Evolutionary conservation across 495 filamentous ascomycete genomes (phyloP).

Genomic region (Xylaria longipes): DNA sequence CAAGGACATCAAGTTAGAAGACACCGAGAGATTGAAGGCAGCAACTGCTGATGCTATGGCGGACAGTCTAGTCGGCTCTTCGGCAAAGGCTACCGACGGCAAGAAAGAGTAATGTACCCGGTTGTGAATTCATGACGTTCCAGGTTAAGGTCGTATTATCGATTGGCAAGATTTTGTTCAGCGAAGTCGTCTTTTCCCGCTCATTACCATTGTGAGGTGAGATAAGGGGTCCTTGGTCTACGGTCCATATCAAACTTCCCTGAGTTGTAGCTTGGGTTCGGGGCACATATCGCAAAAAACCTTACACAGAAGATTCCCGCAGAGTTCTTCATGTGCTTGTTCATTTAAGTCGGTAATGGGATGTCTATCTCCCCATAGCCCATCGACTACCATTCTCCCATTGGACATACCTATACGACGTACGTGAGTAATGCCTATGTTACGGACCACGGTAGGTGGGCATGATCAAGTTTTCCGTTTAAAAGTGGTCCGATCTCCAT

Average conservation of each 20-base stretch:
- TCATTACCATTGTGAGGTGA: background rate
- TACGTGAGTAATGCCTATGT: background rate
- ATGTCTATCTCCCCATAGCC: background rate
- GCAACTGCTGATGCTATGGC: constrained; percentile 71
- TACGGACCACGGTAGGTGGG: background rate
- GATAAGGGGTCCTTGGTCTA: constrained; percentile 1
- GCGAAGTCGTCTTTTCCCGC: background rate
- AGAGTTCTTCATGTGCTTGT: background rate
- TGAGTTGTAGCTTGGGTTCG: background rate
- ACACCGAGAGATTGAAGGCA: constrained; percentile 72
- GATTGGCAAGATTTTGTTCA: background rate
- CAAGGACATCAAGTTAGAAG: constrained; percentile 63
- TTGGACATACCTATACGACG: background rate
- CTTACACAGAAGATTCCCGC: background rate
- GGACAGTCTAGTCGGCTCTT: constrained; percentile 52
- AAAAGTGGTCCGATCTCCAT: background rate
- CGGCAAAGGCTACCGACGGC: constrained; percentile 32
- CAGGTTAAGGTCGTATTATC: background rate
- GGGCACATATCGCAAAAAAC: background rate
- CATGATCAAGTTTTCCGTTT: background rate
- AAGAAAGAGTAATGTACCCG: constrained; percentile 27
- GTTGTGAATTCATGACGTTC: background rate
- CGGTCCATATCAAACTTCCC: background rate
- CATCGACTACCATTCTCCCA: background rate
- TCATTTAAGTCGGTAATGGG: background rate